Percentiles rank a stretch among this genome's conserved stretches.
phyloP scores from a whole-genome alignment of 2,329 filamentous ascomycete genomes.

The Aspergillus sp. region DNA sequence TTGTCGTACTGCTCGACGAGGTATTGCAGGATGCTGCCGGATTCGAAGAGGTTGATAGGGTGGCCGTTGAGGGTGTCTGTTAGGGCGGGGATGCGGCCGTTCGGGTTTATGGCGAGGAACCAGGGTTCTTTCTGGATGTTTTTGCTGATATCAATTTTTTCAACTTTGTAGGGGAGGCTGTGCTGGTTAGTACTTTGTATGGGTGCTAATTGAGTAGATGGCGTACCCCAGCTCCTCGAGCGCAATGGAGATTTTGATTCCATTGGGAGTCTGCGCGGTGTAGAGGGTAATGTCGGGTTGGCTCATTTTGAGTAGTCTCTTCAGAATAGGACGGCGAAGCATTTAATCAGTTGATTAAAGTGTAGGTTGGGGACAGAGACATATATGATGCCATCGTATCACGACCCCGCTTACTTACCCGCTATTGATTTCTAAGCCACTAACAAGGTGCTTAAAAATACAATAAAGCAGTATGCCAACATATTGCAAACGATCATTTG shows the following conservation, averaged over 20 bases:
- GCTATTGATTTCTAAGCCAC: neutral
- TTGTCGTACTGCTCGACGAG: slow-evolving; percentile 74
- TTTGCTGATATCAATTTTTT: slow-evolving; percentile 63
- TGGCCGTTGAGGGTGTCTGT: slow-evolving; percentile 75
- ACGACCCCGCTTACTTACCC: neutral
- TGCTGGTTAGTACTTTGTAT: neutral
- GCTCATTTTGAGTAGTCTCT: slow-evolving; percentile 14
- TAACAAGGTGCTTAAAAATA: neutral
- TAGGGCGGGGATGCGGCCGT: slow-evolving; percentile 81
- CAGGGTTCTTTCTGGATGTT: slow-evolving; percentile 73
- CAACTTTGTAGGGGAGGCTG: slow-evolving; percentile 66
- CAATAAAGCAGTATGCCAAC: too few relatives aligned
- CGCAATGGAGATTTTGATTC: slow-evolving; percentile 80
- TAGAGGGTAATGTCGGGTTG: slow-evolving; percentile 68
- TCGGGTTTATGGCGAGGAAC: slow-evolving; percentile 89
- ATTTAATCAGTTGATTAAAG: neutral
- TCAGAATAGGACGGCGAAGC: too few relatives aligned
- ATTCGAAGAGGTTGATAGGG: slow-evolving; percentile 72
- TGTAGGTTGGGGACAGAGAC: too few relatives aligned
- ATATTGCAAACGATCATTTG: too few relatives aligned
- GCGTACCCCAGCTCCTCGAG: slow-evolving; percentile 68
- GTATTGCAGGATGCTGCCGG: slow-evolving; percentile 77
- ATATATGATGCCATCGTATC: neutral
- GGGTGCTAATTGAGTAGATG: neutral
- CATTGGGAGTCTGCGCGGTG: slow-evolving; percentile 78